Base-by-base conservation (phyloP, 2,329 filamentous ascomycete genomes). In the Ceratocystis cubensis region DNA sequence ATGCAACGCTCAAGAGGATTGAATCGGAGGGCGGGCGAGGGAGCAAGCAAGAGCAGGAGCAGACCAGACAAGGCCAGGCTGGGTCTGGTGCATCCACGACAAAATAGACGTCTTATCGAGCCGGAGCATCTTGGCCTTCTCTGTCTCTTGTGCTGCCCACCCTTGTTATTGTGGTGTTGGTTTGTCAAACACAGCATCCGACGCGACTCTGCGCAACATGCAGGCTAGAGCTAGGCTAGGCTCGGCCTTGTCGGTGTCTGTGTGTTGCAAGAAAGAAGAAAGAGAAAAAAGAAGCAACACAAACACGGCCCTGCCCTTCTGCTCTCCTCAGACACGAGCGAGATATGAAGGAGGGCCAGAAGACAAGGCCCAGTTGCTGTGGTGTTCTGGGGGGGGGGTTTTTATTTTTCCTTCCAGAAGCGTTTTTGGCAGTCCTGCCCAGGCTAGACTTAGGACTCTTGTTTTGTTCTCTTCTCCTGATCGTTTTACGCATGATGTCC, bases 321-420 rank as follows among this genome's bases (percentile, higher is more conserved):
- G 53, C 28, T 30, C 15, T 30, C 25, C 17, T 30, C 25, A 56
- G 22, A 57, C 53, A 57, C 53, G 53, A 57, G 53, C 53, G 53
- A 57, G 53, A 57, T 57, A 57, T 57, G 25, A 57, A 57, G 53
- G 53, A 30, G 53, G 13, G 25, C n/a, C 25, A 22, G 53, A 57
- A 3, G 50, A 22, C 50, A 15, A 30, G 28, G 28, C n/a, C 48
- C n/a, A 22, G 48, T 13, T 20, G 48, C 37, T 13, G 37, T 15
- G 10, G 10, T 13, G 15, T 41, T 41, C 10, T 41, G n/a, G 46
- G n/a, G n/a, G n/a, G n/a, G n/a, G n/a, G 3, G 3, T 22, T 7
- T 50, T 50, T 7, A 25, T 50, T 22, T 50, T 50, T 20, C 5
- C 8, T 53, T 25, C 48, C 48, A 25, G 20, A 53, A 53, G 48